Percentiles rank a stretch among this genome's conserved stretches.
phyloP scores from a whole-genome alignment of 2,329 filamentous ascomycete genomes.

The Xylariales sp. region DNA sequence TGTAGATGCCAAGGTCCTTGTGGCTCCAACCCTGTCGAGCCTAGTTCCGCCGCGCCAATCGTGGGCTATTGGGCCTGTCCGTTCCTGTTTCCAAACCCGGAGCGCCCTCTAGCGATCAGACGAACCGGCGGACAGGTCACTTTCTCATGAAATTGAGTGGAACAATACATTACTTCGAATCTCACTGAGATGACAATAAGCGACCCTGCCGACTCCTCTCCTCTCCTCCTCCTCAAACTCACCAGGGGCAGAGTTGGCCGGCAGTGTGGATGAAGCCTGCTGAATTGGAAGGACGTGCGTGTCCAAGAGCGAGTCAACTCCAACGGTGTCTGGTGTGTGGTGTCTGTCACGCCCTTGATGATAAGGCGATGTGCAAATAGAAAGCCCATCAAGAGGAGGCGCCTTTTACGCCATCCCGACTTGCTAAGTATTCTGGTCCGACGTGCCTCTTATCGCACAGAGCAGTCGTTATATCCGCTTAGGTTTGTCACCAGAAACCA shows the following conservation, averaged over 20 bases:
- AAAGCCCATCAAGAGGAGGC: no score
- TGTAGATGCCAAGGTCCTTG: slow-evolving; percentile 4
- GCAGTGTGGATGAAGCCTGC: slow-evolving; percentile 1
- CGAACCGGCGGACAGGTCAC: slow-evolving; percentile 9
- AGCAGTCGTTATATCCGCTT: not conserved
- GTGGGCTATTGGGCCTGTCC: no score
- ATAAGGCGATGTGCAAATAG: no score
- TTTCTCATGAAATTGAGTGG: slow-evolving; percentile 7
- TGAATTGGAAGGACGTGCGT: no score
- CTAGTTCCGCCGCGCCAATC: slow-evolving; percentile 5
- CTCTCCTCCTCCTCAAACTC: not conserved
- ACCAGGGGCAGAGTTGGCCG: slow-evolving; percentile 1
- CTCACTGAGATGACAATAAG: slow-evolving; percentile 9
- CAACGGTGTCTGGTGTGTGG: no score
- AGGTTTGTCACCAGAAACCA: not conserved
- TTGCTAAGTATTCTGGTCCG: not conserved
- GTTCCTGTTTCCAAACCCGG: slow-evolving; percentile 6
- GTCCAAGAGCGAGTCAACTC: no score
- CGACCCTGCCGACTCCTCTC: slow-evolving; percentile 2
- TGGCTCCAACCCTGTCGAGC: slow-evolving; percentile 11
- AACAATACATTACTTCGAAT: slow-evolving; percentile 4
- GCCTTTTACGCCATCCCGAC: no score
- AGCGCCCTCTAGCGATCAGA: slow-evolving; percentile 3
- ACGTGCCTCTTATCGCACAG: not conserved
- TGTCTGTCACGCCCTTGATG: no score